Percentiles rank a stretch among this genome's conserved stretches.
Evolutionary conservation across 306 rosid species (phyloP).

Genomic region (Psophocarpus tetragonolobus): DNA sequence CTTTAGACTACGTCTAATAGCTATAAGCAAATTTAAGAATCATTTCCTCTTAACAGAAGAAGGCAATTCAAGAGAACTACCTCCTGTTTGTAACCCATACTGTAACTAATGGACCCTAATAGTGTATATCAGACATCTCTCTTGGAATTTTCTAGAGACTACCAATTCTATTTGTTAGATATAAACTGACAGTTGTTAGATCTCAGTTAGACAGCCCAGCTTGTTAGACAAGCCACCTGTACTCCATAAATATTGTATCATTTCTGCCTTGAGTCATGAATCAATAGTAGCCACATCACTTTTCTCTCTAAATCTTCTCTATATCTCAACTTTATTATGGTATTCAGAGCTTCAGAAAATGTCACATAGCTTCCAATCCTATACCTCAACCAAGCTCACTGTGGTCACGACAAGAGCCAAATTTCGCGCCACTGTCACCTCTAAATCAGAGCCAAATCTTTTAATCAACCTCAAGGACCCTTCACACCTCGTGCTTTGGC

Average conservation of each 20-base stretch:
- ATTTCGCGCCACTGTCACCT: neutral
- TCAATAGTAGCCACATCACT: neutral
- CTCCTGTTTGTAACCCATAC: neutral
- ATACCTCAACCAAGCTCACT: neutral
- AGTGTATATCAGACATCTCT: neutral
- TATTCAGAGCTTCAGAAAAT: neutral
- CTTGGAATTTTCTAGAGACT: neutral
- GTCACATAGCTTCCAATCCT: neutral
- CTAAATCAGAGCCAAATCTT: neutral
- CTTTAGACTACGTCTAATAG: neutral
- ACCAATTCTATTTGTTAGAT: neutral
- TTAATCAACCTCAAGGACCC: neutral
- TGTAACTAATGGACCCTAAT: neutral
- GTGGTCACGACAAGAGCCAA: neutral
- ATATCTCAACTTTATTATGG: too few species aligned
- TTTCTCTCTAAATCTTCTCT: neutral
- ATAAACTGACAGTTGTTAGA: neutral
- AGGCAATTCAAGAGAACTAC: neutral
- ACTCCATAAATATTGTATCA: neutral
- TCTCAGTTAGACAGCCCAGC: neutral
- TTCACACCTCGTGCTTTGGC: neutral
- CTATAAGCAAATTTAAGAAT: constrained; percentile 5
- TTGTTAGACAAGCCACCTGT: neutral
- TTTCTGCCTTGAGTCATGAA: neutral
- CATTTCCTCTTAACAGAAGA: constrained; percentile 7